Evolutionary conservation across 2,329 filamentous ascomycete genomes (phyloP), one percentile per base, ranked within the genome.

Genomic region (Colletotrichum viniferum): DNA sequence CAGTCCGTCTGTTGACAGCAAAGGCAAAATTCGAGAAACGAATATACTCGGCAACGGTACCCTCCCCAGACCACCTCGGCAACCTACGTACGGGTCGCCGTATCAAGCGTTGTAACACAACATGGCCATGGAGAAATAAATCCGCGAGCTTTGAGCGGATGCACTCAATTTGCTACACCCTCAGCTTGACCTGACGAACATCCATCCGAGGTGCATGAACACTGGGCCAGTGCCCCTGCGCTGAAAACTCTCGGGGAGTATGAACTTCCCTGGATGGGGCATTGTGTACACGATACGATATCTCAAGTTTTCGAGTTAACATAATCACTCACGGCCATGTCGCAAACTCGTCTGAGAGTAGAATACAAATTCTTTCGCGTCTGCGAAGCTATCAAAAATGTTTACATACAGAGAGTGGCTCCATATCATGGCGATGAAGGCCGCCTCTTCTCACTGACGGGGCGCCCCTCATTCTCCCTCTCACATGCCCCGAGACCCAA

Each of bases 1-100:
- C 1, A 1, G 18, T n/a, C 18, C 18, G 0, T 48, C 18, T 21
- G 9, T n/a, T 1, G 0, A 12, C 3, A n/a, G 38, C 38, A 48
- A 48, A 48, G 18, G 1, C 18, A 48, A 48, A 48, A 48, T n/a
- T 12, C 9, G 1, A 21, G 5, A 48, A 48, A n/a, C 16, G 36
- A 2, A 12, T 12, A 7, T n/a, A 48, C 38, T 52, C 43, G 43
- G 43, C 43, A 52, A 52, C 43, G 10, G n/a, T 52, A 52, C 43
- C 43, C 43, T 48, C 18, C 38, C 38, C 5, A 0, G 9, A 3
- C 3, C 38, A 12, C 18, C 9, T n/a, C 4, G 18, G 38, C 38
- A 48, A 2, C 18, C 18, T 10, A n/a, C 38, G 7, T 38, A 21
- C 38, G 0, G 38, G 18, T 48, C 9, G 43, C 1, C 43, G 43